Conservation (phyloP, 1,284 basidiomycete species). For the Puccinia horiana region DNA sequence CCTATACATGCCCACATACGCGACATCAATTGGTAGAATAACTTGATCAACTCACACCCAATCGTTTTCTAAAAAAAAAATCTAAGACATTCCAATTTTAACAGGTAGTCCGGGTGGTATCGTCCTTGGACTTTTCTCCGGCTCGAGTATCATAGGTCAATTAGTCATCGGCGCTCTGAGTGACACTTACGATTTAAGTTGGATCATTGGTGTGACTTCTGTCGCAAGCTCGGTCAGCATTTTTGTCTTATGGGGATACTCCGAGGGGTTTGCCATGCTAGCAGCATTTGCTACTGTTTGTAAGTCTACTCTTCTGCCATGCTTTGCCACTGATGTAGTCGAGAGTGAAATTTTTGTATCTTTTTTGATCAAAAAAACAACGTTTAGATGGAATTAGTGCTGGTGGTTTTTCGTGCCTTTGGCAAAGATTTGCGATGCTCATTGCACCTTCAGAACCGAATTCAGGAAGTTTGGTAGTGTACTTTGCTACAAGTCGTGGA, state of each 20-base stretch:
- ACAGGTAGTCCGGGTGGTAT: conserved; percentile 42
- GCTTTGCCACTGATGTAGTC: background rate
- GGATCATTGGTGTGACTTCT: conserved; percentile 34
- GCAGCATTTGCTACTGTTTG: conserved; percentile 38
- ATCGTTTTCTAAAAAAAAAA: background rate
- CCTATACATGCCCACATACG: conserved; percentile 38
- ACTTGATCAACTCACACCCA: too few relatives aligned
- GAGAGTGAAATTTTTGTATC: too few relatives aligned
- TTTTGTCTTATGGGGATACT: conserved; percentile 40
- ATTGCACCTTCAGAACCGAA: conserved; percentile 40
- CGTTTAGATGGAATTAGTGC: conserved; percentile 46
- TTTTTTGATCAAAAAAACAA: too few relatives aligned
- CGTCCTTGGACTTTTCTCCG: conserved; percentile 21
- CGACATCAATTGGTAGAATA: conserved; percentile 20
- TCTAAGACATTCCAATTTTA: background rate
- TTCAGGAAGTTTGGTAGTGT: conserved; percentile 20
- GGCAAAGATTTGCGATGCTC: conserved; percentile 41
- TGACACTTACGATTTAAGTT: conserved; percentile 32
- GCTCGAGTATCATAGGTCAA: conserved; percentile 31
- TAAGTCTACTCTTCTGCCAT: background rate
- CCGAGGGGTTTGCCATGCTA: conserved; percentile 26
- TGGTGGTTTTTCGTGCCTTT: conserved; percentile 43
- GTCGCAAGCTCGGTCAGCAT: conserved; percentile 32
- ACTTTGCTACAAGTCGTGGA: conserved; percentile 32
- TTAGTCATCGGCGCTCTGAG: conserved; percentile 16